Percentiles rank a stretch among this genome's conserved stretches.
Conservation (phyloP, 257 asterid genomes). For the Buddleja alternifolia region DNA sequence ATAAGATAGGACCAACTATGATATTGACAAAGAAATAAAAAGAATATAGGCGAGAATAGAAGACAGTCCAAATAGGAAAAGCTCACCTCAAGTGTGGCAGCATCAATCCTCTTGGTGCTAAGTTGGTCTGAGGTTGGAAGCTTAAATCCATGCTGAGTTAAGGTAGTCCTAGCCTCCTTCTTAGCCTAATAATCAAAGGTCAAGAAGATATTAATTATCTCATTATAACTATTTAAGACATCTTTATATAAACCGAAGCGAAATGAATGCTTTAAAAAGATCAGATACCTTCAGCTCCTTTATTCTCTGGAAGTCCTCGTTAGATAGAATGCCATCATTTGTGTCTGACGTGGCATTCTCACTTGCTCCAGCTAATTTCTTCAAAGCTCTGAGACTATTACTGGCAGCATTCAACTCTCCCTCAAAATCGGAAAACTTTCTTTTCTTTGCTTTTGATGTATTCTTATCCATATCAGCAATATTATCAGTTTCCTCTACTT, state of each 20-base stretch:
- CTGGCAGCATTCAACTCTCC: conserved; percentile 60
- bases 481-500: conserved; percentile 30
- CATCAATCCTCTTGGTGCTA: conserved; percentile 75
- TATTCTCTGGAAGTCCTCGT: conserved; percentile 89
- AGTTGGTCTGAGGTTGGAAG: conserved; percentile 76
- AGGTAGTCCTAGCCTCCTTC: conserved; percentile 60
- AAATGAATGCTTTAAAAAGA: conserved; percentile 2
- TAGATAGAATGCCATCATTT: conserved; percentile 81
- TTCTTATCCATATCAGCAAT: conserved; percentile 30
- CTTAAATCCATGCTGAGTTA: conserved; percentile 78
- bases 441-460: conserved; percentile 49
- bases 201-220: conserved; percentile 28
- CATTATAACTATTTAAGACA: too few species aligned
- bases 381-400: conserved; percentile 80
- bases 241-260: neutral
- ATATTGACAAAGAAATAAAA: conserved; percentile 12
- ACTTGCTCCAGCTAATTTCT: conserved; percentile 66
- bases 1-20: neutral
- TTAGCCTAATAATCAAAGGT: conserved; percentile 59
- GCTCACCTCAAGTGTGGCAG: conserved; percentile 75
- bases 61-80: conserved; percentile 15
- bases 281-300: conserved; percentile 79
- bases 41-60: neutral
- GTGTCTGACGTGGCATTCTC: conserved; percentile 36
- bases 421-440: conserved; percentile 74